Conservation (phyloP, 2,329 filamentous ascomycete genomes). For the Dendryphion nanum region DNA sequence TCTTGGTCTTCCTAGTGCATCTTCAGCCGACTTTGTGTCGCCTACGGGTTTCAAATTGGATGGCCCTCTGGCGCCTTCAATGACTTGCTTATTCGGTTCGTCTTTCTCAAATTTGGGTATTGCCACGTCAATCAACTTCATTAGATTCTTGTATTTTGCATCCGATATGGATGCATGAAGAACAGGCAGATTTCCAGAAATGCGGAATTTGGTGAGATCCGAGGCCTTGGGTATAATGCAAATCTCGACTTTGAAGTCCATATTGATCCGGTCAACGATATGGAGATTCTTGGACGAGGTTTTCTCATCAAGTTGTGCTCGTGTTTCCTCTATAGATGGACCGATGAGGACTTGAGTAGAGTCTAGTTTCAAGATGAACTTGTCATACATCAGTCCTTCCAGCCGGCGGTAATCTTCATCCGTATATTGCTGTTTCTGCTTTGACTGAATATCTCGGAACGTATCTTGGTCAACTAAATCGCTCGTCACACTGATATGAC, state of each 20-base stretch:
- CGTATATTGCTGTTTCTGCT: conserved; percentile 82
- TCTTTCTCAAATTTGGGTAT: conserved; percentile 75
- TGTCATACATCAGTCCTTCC: conserved; percentile 96
- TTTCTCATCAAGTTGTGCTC: conserved; percentile 70
- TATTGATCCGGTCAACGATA: conserved; percentile 94
- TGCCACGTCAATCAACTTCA: conserved; percentile 93
- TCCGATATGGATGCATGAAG: conserved; percentile 91
- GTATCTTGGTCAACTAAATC: conserved; percentile 91
- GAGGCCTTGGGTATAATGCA: conserved; percentile 96
- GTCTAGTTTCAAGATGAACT: conserved; percentile 87
- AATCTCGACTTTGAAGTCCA: conserved; percentile 93
- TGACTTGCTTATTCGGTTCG: conserved; percentile 34
- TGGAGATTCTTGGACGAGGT: conserved; percentile 73
- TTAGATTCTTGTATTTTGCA: conserved; percentile 92
- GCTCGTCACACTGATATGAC: conserved; percentile 91
- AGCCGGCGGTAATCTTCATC: conserved; percentile 86
- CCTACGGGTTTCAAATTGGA: conserved; percentile 38
- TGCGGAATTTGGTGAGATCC: conserved; percentile 85
- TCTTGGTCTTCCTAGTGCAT: conserved; percentile 51
- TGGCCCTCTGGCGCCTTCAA: conserved; percentile 32
- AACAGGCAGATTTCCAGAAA: conserved; percentile 88
- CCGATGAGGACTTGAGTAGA: conserved; percentile 96
- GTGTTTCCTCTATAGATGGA: conserved; percentile 86
- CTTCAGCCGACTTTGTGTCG: conserved; percentile 26
- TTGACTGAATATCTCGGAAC: conserved; percentile 83